phyloP scores from a whole-genome alignment of 257 asterid species.

The Echites panduratus region DNA sequence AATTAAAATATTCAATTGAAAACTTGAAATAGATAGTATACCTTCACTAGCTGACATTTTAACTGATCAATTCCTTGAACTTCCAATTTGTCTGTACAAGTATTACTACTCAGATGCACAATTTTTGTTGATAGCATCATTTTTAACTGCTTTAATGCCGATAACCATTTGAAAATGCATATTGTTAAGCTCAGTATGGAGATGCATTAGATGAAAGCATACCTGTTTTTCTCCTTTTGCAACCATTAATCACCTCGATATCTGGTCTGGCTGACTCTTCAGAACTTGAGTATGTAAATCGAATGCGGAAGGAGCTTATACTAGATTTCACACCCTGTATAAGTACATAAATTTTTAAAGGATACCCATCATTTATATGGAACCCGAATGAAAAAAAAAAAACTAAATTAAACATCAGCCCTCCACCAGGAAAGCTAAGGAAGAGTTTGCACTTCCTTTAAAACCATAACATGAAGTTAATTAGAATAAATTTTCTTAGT shows the following conservation, averaged over 20 bases:
- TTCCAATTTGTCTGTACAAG: constrained; percentile 24
- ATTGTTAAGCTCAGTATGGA: background rate
- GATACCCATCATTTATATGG: background rate
- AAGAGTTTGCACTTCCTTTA: background rate
- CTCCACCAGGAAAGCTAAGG: background rate
- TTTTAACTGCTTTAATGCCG: constrained; percentile 38
- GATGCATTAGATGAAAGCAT: background rate
- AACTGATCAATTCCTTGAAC: constrained; percentile 27
- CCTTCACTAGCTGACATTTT: constrained; percentile 48
- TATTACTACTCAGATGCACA: constrained; percentile 19
- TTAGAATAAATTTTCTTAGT: background rate
- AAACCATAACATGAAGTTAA: background rate
- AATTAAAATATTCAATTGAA: constrained; percentile 13
- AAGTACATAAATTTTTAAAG: constrained; percentile 18
- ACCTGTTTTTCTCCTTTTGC: constrained; percentile 82
- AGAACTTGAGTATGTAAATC: constrained; percentile 47
- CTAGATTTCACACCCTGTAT: constrained; percentile 60
- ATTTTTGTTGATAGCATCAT: constrained; percentile 25
- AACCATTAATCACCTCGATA: constrained; percentile 35
- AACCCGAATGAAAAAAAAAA: background rate
- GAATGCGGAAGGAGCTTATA: constrained; percentile 50
- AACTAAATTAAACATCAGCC: background rate
- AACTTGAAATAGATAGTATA: constrained; percentile 12
- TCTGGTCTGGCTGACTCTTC: constrained; percentile 35
- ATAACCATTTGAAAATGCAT: constrained; percentile 13